phyloP scores from a whole-genome alignment of 2,329 filamentous ascomycete species.

The Ophiobolus disseminans region DNA sequence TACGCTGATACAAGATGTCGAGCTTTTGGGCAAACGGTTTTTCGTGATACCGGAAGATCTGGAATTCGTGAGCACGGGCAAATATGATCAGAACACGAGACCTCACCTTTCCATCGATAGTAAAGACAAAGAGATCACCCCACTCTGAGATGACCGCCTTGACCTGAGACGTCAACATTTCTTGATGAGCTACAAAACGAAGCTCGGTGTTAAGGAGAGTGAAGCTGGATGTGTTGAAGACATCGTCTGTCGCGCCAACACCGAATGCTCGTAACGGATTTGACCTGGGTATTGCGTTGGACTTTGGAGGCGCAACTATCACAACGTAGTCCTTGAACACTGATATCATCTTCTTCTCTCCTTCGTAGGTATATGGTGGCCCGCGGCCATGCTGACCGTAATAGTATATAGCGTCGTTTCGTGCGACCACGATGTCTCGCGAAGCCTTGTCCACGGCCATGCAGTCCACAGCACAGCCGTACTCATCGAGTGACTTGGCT shows the following conservation, averaged over 20 bases:
- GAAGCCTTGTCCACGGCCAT: conserved; percentile 85
- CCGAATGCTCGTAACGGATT: conserved; percentile 77
- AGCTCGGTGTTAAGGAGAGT: conserved; percentile 91
- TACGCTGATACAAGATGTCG: conserved; percentile 91
- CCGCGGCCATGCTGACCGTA: conserved; percentile 87
- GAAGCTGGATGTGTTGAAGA: conserved; percentile 88
- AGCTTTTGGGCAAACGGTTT: conserved; percentile 89
- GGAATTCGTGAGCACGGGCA: conserved; percentile 19
- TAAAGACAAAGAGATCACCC: conserved; percentile 90
- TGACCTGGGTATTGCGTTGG: conserved; percentile 59
- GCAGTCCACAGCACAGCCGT: conserved; percentile 90
- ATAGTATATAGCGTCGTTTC: conserved; percentile 95
- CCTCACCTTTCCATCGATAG: conserved; percentile 85
- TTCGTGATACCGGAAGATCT: conserved; percentile 89
- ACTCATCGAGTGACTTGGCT: conserved; percentile 85
- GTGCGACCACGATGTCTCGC: conserved; percentile 86
- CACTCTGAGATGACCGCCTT: conserved; percentile 84
- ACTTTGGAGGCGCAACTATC: conserved; percentile 79
- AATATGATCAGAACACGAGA: neutral
- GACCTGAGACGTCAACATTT: conserved; percentile 81
- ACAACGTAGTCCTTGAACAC: conserved; percentile 87
- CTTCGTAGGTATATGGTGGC: conserved; percentile 88
- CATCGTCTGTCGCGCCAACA: conserved; percentile 72
- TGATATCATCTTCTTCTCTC: conserved; percentile 81
- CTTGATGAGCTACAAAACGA: conserved; percentile 87